Percentiles rank a stretch among this genome's conserved stretches.
Conservation (phyloP, 2,329 filamentous ascomycete genomes). For the Cadophora luteo-olivacea region DNA sequence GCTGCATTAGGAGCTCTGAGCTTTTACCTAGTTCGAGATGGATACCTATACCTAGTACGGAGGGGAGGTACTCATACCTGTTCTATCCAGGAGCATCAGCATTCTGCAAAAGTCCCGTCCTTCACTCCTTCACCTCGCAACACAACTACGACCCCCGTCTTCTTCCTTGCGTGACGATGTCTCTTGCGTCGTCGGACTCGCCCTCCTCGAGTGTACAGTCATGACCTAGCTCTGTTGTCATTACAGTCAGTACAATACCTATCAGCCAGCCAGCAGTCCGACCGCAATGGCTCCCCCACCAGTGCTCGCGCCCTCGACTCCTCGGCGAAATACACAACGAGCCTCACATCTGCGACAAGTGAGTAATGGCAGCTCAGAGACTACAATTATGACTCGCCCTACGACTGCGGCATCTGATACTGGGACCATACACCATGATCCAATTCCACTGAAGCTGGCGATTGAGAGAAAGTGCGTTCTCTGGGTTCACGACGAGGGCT, state of each 20-base stretch:
- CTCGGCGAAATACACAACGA: slow-evolving; percentile 39
- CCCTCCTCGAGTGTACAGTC: slow-evolving; percentile 15
- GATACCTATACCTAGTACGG: no score
- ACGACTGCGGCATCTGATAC: slow-evolving; percentile 38
- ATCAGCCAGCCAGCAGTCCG: slow-evolving; percentile 29
- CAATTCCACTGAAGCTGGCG: slow-evolving; percentile 27
- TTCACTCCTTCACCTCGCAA: background rate
- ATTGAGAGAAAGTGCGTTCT: slow-evolving; percentile 43
- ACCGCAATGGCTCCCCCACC: slow-evolving; percentile 37
- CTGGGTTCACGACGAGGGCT: slow-evolving; percentile 66
- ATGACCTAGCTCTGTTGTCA: slow-evolving; percentile 32
- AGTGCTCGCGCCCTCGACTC: slow-evolving; percentile 31
- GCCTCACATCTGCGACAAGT: slow-evolving; percentile 43
- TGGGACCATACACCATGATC: slow-evolving; percentile 37
- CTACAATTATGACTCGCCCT: slow-evolving; percentile 35
- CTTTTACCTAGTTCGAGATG: background rate
- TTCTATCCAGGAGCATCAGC: no score
- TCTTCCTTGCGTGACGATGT: background rate
- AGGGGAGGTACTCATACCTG: no score
- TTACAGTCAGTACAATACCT: no score
- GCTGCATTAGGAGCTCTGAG: background rate
- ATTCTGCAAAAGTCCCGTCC: no score
- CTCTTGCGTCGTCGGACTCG: background rate
- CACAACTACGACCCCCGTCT: background rate
- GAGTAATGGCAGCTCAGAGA: slow-evolving; percentile 42